Evolutionary conservation across 1,284 basidiomycete genomes (phyloP).

Genomic region (Rhodotorula sp.): DNA sequence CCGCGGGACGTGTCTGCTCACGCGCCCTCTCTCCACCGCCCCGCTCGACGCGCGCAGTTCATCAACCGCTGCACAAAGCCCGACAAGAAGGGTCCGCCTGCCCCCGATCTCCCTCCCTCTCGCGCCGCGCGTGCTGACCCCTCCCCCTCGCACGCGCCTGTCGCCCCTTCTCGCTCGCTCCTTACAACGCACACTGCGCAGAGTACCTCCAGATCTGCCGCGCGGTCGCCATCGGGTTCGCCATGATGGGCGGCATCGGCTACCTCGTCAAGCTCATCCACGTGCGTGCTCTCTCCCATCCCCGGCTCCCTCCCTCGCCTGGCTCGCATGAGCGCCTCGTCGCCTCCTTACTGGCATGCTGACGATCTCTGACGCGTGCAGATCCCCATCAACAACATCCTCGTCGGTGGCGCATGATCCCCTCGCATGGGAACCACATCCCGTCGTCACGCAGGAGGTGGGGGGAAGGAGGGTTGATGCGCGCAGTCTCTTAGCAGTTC

Average conservation of each 20-base stretch:
- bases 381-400: constrained; percentile 46
- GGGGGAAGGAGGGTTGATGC: neutral
- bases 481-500: neutral
- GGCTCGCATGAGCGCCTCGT: too few relatives aligned
- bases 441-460: neutral
- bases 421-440: rapidly evolving
- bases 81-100: constrained; percentile 77
- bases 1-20: neutral
- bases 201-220: constrained; percentile 90
- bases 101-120: neutral
- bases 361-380: neutral
- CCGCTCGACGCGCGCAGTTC: constrained; percentile 63
- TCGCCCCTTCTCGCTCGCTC: neutral
- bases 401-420: constrained; percentile 38
- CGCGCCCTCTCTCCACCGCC: neutral
- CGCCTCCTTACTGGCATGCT: neutral
- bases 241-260: constrained; percentile 87
- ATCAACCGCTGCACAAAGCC: constrained; percentile 97
- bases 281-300: constrained; percentile 3
- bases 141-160: neutral
- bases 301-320: too few relatives aligned
- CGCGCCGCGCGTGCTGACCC: neutral
- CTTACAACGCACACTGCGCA: constrained; percentile 50
- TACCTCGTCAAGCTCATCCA: constrained; percentile 48
- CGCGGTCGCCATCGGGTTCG: constrained; percentile 91